Base-by-base conservation (phyloP, 495 filamentous ascomycete species). In the Daldinia vernicosa region DNA sequence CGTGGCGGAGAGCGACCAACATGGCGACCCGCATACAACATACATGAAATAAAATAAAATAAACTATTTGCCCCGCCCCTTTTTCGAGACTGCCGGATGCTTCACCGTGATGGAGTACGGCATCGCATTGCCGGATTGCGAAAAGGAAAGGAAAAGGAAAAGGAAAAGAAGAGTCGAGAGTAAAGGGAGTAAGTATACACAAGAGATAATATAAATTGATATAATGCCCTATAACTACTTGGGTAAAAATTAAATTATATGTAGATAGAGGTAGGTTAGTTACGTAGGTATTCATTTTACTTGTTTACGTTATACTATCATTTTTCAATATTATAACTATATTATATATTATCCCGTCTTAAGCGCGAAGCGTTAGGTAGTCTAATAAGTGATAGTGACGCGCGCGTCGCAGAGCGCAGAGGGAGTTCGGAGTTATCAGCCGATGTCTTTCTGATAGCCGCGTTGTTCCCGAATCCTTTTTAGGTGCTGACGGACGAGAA, bases 1-100 rank as follows among this genome's bases (percentile, higher is more conserved):
- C 62, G 53, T 51, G 68, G 68, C 71, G 24, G 54, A 55, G 28
- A 66, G 71, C 47, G 59, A 60, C 63, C 51, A 60, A 56, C 67
- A 59, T 17, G 52, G 6, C 27, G 30, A 61, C 40, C 58, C 19
- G 22, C 55, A 39, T 39, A 45, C 61, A 26, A 7, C 17, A 53
- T 39, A 58, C 40, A 43, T 52, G 35, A 66, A 54, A 24, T 37
- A 56, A 15, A 37, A 40, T 40, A 40, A 40, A 40, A 40, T 40
- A 40, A 40, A 17, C 37, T 45, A 45, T 11, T 11, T 8, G 40
- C 52, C 12, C 52, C 28, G 27, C 56, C 56, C 19, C 30, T 17
- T 28, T 59, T 59, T 55, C 60, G 45, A 70, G 57, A 57, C 43
- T 45, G 19, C 53, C n/a, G 19, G 22, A 62, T 51, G 8, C 56